Base-by-base conservation (phyloP, 2,329 filamentous ascomycete species). In the Neofusicoccum sp. region DNA sequence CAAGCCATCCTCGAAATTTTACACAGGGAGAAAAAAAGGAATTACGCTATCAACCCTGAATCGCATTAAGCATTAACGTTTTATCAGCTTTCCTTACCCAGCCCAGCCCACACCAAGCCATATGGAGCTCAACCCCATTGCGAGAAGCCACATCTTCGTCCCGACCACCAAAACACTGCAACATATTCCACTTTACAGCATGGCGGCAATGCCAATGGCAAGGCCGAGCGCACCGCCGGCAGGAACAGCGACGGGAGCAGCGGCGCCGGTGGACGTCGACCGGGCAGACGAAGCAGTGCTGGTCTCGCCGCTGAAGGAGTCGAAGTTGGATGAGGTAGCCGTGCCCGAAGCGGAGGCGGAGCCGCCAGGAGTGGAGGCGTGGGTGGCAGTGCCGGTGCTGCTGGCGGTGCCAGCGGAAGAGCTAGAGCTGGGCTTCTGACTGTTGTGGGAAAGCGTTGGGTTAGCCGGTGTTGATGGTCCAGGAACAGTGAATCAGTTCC, bases 271-370 rank as follows among this genome's bases (percentile, higher is more conserved):
- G 28, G 52, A 43, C n/a, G 52, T 43, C 0, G 52, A 43, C 37
- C 37, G 8, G 12, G 52, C 28, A 12, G 49, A 39, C 3, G 37
- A 43, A 14, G 52, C 28, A 28, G 52, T 31, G 52, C 52, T 56
- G 52, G 37, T 56, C 52, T 43, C 28, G 52, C 52, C 52, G 12
- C 37, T 43, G 37, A 56, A 43, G 12, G 52, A 56, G 37, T 56
- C 52, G 29, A 34, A 56, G 52, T 44, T 34, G 37, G 37, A 33
- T 11, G 52, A 56, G 34, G 48, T 39, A 22, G 36, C 16, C 12
- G 52, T 34, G 37, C 28, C 29, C 16, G 52, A 56, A 39, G 28
- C 52, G 12, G 52, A 56, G 3, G 52, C 52, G 11, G 52, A 43
- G 28, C n/a, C n/a, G n/a, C n/a, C n/a, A n/a, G n/a, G n/a, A n/a